Conservation (phyloP, 2,329 filamentous ascomycete species). For the Sclerotinia minor region DNA sequence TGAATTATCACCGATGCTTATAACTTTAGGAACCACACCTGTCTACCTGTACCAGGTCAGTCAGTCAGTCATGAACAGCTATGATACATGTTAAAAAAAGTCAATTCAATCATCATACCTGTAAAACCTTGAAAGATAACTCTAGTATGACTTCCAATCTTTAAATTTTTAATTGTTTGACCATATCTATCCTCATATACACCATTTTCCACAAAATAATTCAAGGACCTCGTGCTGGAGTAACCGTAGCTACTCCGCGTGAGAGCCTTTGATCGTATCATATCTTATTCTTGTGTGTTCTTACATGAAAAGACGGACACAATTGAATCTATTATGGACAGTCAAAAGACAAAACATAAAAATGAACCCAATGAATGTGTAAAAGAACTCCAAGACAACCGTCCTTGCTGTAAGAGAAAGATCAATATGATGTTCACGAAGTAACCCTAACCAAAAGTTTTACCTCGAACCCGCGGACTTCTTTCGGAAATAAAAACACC, state of each 20-base stretch:
- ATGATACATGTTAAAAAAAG: not conserved
- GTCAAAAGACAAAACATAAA: not conserved
- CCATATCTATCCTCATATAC: slow-evolving; percentile 37
- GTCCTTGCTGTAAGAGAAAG: not conserved
- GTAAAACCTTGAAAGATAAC: slow-evolving; percentile 74
- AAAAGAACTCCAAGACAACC: not conserved
- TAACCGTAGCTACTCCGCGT: slow-evolving; percentile 29
- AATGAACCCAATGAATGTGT: not conserved
- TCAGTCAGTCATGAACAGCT: too few species aligned
- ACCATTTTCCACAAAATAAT: slow-evolving; percentile 29
- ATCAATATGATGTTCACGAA: not conserved
- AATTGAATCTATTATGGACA: not conserved
- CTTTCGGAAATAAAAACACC: not conserved
- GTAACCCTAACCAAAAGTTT: not conserved
- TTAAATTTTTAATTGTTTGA: slow-evolving; percentile 65
- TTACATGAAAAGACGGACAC: too few species aligned
- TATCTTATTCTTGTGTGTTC: not conserved
- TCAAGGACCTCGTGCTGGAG: slow-evolving; percentile 14
- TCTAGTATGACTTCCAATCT: slow-evolving; percentile 64
- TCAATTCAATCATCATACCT: slow-evolving; percentile 43
- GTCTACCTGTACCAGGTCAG: slow-evolving; percentile 20
- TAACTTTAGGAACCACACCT: slow-evolving; percentile 39
- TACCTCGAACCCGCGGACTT: not conserved
- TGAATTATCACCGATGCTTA: not conserved
- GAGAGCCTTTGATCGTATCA: slow-evolving; percentile 19